Conservation (phyloP, 2,329 filamentous ascomycete genomes). For the Plenodomus lindquistii region DNA sequence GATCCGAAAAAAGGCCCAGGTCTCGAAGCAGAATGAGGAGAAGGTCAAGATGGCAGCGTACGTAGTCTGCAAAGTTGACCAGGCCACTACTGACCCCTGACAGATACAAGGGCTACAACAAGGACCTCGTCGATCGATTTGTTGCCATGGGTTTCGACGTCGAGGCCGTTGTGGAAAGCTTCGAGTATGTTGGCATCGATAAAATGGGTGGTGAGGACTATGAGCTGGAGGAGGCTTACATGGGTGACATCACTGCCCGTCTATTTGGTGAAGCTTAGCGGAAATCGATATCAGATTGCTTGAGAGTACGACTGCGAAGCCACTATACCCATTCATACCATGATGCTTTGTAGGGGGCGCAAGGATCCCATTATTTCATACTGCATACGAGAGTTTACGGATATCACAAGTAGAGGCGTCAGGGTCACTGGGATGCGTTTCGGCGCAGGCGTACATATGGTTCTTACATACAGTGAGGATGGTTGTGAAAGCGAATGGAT, state of each 20-base stretch:
- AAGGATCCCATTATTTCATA: neutral
- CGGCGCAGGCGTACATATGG: neutral
- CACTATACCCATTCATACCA: neutral
- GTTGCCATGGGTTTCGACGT: constrained; percentile 90
- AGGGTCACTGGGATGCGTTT: neutral
- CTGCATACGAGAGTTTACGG: neutral
- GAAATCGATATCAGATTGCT: neutral
- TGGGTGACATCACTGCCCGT: constrained; percentile 85
- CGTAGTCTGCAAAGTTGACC: constrained; percentile 21
- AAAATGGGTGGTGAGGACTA: constrained; percentile 78
- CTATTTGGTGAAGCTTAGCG: constrained; percentile 76
- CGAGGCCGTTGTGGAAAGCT: constrained; percentile 82
- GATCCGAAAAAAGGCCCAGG: constrained; percentile 58
- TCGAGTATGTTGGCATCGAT: constrained; percentile 80
- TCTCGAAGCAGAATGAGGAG: constrained; percentile 62
- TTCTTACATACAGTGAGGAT: neutral
- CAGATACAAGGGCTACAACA: constrained; percentile 88
- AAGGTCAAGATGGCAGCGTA: constrained; percentile 60
- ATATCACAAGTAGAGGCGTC: no score
- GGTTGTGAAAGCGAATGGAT: neutral
- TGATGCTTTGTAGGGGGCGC: neutral
- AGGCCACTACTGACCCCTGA: constrained; percentile 31
- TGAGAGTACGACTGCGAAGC: neutral
- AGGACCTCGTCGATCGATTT: constrained; percentile 80
- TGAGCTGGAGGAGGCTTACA: constrained; percentile 84